phyloP scores from a whole-genome alignment of 202 grass and related monocot genomes.

The Musa balbisiana region DNA sequence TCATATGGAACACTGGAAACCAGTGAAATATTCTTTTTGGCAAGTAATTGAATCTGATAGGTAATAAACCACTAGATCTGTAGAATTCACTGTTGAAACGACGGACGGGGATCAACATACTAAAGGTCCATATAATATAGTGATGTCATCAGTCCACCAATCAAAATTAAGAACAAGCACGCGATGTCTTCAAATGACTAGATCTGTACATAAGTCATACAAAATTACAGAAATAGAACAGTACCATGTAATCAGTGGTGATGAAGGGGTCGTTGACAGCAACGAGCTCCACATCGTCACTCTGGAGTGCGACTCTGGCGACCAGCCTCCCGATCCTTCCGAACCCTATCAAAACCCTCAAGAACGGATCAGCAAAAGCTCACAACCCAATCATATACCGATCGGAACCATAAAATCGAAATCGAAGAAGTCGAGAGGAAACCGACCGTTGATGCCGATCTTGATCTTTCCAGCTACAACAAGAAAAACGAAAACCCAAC shows the following conservation, averaged over 20 bases:
- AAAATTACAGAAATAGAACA: not conserved
- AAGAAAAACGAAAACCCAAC: not conserved
- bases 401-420: not conserved
- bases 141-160: too few relatives aligned
- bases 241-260: conserved; percentile 2
- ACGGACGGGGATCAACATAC: too few relatives aligned
- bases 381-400: not conserved
- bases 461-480: conserved; percentile 1
- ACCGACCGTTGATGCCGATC: not conserved
- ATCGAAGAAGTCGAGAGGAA: not conserved
- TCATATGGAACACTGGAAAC: too few relatives aligned
- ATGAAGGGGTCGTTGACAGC: conserved; percentile 4
- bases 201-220: not conserved
- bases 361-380: not conserved
- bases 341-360: not conserved
- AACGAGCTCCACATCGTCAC: conserved; percentile 1
- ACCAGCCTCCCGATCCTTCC: conserved; percentile 5
- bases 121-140: too few relatives aligned
- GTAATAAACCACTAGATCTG: too few relatives aligned
- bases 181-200: not conserved
- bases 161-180: too few relatives aligned
- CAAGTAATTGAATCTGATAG: too few relatives aligned
- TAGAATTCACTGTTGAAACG: too few relatives aligned
- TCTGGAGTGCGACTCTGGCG: conserved; percentile 7
- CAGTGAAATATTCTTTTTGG: too few relatives aligned